Evolutionary conservation across 2,329 filamentous ascomycete species (phyloP).

Genomic region (Aspergillus brasiliensis): DNA sequence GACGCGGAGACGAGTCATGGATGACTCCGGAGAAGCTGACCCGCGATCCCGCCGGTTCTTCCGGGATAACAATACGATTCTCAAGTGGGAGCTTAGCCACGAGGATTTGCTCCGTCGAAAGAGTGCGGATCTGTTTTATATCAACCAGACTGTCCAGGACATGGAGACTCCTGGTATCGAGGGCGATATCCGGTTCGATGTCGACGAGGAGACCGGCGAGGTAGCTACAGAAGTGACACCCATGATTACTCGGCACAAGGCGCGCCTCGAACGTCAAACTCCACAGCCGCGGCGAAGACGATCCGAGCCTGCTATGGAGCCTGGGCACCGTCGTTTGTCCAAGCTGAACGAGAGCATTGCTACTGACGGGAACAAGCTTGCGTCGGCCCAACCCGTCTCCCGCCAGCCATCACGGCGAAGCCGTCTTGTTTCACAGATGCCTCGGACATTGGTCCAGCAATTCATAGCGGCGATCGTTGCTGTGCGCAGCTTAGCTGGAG

Average conservation of each 20-base stretch:
- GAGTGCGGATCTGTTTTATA: conserved; percentile 32
- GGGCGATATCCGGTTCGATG: conserved; percentile 37
- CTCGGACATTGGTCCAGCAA: conserved; percentile 33
- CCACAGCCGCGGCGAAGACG: neutral
- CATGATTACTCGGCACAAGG: conserved; percentile 11
- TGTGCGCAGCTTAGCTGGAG: conserved; percentile 49
- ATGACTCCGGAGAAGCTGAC: conserved; percentile 25
- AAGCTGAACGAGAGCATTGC: conserved; percentile 26
- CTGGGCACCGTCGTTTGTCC: conserved; percentile 30
- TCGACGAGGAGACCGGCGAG: neutral
- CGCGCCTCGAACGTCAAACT: neutral
- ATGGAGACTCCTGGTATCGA: conserved; percentile 37
- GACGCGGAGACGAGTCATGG: conserved; percentile 16
- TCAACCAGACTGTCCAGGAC: conserved; percentile 40
- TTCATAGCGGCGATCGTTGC: conserved; percentile 48
- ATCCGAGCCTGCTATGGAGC: neutral
- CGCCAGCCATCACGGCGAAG: conserved; percentile 26
- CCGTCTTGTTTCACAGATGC: conserved; percentile 26
- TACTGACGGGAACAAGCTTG: conserved; percentile 3
- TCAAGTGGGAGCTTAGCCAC: conserved; percentile 41
- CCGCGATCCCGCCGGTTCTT: conserved; percentile 30
- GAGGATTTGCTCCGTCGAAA: conserved; percentile 30
- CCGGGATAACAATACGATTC: conserved; percentile 34
- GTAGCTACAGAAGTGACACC: neutral
- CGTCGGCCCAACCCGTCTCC: conserved; percentile 12